phyloP scores from a whole-genome alignment of 208 protist species.

The Balamuthia mandrillaris region DNA sequence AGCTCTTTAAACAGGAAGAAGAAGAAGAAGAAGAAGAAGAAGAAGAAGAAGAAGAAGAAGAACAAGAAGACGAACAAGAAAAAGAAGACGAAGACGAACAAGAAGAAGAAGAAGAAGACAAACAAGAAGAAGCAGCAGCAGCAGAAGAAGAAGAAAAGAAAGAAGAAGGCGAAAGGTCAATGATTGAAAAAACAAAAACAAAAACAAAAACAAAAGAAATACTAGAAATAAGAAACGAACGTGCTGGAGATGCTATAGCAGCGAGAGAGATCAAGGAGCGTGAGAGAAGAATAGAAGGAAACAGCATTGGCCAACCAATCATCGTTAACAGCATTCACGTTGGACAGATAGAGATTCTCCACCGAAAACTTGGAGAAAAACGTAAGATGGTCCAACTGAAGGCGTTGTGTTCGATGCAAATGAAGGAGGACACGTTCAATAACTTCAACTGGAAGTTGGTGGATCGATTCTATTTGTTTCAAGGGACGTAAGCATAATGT shows the following conservation, averaged over 20 bases:
- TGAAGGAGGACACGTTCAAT: slow-evolving; percentile 18
- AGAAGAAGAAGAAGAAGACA: background rate
- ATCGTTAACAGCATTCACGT: background rate
- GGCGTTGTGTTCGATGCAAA: background rate
- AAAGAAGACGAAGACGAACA: background rate
- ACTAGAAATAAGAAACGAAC: background rate
- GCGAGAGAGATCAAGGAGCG: slow-evolving; percentile 12
- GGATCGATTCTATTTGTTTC: too few relatives aligned
- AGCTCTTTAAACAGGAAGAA: background rate
- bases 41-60: background rate
- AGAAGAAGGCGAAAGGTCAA: background rate
- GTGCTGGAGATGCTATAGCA: slow-evolving; percentile 8
- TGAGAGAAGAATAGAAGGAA: slow-evolving; percentile 2
- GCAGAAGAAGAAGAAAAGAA: background rate
- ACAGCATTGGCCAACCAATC: background rate
- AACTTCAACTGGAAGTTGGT: background rate
- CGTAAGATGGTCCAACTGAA: background rate
- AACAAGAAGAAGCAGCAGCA: background rate
- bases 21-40: background rate
- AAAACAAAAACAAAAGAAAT: background rate
- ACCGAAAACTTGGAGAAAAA: slow-evolving; percentile 3
- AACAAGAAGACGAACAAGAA: background rate
- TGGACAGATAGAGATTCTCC: slow-evolving; percentile 5
- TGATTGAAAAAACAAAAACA: background rate
- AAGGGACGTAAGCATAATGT: too few relatives aligned